Percentiles rank a stretch among this genome's conserved stretches.
Evolutionary conservation across 805 yeast genomes (phyloP).

Genomic region (Kodamaea neixiangensis): DNA sequence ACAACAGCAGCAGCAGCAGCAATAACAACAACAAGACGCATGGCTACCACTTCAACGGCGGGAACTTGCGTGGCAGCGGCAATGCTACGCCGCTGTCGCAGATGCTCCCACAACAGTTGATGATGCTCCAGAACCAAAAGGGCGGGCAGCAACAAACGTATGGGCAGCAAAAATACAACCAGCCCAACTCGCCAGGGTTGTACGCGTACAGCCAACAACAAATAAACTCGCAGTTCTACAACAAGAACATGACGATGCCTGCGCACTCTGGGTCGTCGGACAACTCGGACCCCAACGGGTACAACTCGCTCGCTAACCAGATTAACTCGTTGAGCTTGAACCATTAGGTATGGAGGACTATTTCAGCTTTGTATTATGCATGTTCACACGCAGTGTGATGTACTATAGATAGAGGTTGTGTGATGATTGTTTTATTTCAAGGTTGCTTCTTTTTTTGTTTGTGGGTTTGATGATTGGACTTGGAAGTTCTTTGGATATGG

Average conservation of each 20-base stretch:
- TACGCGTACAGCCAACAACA: constrained; percentile 19
- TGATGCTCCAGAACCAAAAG: constrained; percentile 22
- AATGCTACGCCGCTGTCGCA: constrained; percentile 21
- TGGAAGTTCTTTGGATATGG: constrained; percentile 1
- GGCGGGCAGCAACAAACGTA: constrained; percentile 17
- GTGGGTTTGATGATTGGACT: background rate
- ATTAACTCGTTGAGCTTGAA: constrained; percentile 35
- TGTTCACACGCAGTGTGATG: constrained; percentile 5
- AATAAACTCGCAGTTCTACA: constrained; percentile 2
- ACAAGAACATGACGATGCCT: constrained; percentile 11
- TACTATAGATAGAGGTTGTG: constrained; percentile 6
- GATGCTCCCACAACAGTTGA: constrained; percentile 24
- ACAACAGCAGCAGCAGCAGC: constrained; percentile 17
- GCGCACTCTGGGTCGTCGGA: constrained; percentile 1
- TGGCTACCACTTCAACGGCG: constrained; percentile 18
- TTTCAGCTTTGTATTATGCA: constrained; percentile 7
- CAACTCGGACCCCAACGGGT: constrained; percentile 1
- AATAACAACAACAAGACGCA: constrained; percentile 18
- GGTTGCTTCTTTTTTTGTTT: constrained; percentile 4
- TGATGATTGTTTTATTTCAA: constrained; percentile 3
- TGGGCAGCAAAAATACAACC: constrained; percentile 19
- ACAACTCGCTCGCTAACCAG: constrained; percentile 26
- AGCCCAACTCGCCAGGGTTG: constrained; percentile 27
- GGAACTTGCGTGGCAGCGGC: constrained; percentile 17
- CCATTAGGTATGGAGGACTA: background rate